These are phyloP conservation scores for Triglochin maritima DNA, from an alignment of 106 monocot genomes.

Conservation along the genomic window DNA sequence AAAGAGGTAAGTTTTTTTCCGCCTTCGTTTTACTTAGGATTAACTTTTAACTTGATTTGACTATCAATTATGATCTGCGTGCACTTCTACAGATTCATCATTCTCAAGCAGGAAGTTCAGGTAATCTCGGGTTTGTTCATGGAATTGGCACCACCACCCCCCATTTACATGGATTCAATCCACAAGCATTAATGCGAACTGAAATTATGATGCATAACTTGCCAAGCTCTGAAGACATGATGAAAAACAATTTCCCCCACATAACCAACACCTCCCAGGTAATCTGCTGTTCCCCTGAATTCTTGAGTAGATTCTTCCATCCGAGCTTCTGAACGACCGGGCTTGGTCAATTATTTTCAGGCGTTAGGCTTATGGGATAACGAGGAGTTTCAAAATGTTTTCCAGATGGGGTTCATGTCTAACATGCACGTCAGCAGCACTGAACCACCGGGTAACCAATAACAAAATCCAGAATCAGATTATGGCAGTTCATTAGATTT, in stretches of 20 bases:
- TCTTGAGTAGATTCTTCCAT: neutral
- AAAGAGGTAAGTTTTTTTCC: conserved; percentile 41
- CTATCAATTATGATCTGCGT: neutral
- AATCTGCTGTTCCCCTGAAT: neutral
- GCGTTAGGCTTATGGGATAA: conserved; percentile 25
- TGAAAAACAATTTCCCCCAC: conserved; percentile 12
- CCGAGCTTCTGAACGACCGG: too few relatives aligned
- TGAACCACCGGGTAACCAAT: conserved; percentile 17
- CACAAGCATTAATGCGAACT: conserved; percentile 17
- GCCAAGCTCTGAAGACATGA: conserved; percentile 11
- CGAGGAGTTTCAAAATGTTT: conserved; percentile 24
- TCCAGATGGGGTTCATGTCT: conserved; percentile 21
- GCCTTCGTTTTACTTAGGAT: neutral
- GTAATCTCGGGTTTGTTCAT: conserved; percentile 2
- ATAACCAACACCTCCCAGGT: conserved; percentile 31
- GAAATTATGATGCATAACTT: conserved; percentile 13
- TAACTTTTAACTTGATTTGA: neutral
- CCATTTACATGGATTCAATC: conserved; percentile 12
- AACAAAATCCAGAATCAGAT: neutral
- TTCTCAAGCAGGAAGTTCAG: conserved; percentile 11
- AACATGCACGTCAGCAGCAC: neutral
- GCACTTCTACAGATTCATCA: conserved; percentile 19
- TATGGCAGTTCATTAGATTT: neutral
- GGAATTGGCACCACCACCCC: conserved; percentile 10
- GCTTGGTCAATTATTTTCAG: conserved; percentile 7